phyloP scores from a whole-genome alignment of 306 rosid genomes.

The Cicer pinnatifidum region DNA sequence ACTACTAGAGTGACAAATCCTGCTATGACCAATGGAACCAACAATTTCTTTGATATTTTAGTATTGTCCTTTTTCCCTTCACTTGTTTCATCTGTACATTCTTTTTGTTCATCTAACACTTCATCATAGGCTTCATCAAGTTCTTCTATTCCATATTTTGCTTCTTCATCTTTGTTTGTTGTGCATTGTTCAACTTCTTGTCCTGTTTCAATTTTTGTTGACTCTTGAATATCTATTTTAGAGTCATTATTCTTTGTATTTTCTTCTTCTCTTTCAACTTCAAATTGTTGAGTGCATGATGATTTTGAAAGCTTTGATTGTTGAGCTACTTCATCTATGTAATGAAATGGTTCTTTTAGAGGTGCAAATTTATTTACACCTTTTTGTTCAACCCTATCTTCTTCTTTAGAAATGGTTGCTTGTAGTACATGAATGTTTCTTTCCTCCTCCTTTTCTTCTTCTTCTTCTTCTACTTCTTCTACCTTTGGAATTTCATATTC shows the following conservation, averaged over 20 bases:
- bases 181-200: conserved; percentile 33
- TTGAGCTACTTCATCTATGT: background rate
- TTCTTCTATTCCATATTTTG: conserved; percentile 13
- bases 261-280: conserved; percentile 21
- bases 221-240: conserved; percentile 29
- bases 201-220: conserved; percentile 13
- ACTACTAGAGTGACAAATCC: conserved; percentile 61
- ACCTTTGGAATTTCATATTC: conserved; percentile 22
- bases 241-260: background rate
- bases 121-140: conserved; percentile 33
- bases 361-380: conserved; percentile 2
- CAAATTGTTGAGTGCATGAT: conserved; percentile 26
- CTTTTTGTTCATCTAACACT: conserved; percentile 33
- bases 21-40: conserved; percentile 52
- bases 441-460: conserved; percentile 21
- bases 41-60: conserved; percentile 46
- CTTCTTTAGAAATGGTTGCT: conserved; percentile 7
- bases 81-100: conserved; percentile 39
- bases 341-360: conserved; percentile 24
- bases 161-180: conserved; percentile 28
- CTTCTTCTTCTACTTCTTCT: conserved; percentile 8
- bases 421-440: conserved; percentile 14
- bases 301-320: background rate
- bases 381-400: conserved; percentile 7
- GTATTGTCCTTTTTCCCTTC: conserved; percentile 34